These are phyloP conservation scores for Rhodotorula mucilaginosa DNA, from an alignment of 1,284 basidiomycete genomes.

Conservation along the genomic window DNA sequence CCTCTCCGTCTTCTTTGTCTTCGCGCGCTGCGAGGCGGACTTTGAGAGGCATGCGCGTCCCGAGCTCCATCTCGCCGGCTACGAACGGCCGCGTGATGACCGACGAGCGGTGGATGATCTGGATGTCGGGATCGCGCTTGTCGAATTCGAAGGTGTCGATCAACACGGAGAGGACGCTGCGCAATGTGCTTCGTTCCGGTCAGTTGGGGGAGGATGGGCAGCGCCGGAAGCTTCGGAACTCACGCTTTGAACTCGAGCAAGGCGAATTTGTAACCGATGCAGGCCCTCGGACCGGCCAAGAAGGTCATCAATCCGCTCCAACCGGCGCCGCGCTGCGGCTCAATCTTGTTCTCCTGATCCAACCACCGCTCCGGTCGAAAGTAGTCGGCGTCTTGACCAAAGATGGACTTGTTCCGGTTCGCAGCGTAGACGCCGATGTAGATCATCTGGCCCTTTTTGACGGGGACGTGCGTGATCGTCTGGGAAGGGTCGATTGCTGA, in stretches of 20 bases:
- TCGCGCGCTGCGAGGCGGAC: background rate
- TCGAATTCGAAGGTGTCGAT: conserved; percentile 24
- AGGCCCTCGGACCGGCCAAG: conserved; percentile 12
- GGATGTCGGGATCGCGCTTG: conserved; percentile 11
- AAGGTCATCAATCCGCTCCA: conserved; percentile 3
- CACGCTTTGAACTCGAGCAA: conserved; percentile 5
- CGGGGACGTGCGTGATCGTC: conserved; percentile 48
- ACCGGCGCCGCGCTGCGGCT: background rate
- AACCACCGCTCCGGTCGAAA: conserved; percentile 58
- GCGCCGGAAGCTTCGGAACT: background rate
- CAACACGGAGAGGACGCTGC: conserved; percentile 24
- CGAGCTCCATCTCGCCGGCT: conserved; percentile 14
- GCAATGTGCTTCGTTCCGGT: too few relatives aligned
- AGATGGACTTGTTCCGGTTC: conserved; percentile 61
- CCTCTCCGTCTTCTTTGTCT: background rate
- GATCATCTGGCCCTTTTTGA: conserved; percentile 61
- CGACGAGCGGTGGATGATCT: conserved; percentile 13
- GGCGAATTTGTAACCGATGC: conserved; percentile 28
- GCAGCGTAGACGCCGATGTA: conserved; percentile 63
- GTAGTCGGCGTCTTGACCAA: conserved; percentile 65
- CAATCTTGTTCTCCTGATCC: conserved; percentile 11
- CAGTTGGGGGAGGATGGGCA: background rate
- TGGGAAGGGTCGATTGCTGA: conserved; percentile 32
- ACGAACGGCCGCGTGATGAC: conserved; percentile 28
- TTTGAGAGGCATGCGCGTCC: background rate